These are phyloP conservation scores for Cladophialophora psammophila DNA, from an alignment of 2,329 filamentous ascomycete species.

Conservation along the genomic window DNA sequence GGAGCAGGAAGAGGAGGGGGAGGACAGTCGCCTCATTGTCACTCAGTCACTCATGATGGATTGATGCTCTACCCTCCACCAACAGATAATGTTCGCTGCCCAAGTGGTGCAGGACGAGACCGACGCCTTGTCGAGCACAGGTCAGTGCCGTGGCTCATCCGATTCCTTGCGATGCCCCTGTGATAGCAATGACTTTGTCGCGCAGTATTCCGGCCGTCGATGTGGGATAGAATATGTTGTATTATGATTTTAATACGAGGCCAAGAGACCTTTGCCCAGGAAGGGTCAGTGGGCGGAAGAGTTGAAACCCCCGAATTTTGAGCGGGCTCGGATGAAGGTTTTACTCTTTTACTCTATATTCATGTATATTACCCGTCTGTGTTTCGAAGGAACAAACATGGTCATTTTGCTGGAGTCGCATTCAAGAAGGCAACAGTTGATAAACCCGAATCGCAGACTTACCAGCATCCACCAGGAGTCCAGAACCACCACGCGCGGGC, in stretches of 20 bases:
- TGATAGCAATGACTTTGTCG: conserved; percentile 23
- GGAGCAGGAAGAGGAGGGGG: too few species aligned
- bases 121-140: conserved; percentile 20
- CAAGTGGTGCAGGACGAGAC: conserved; percentile 19
- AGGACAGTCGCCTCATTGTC: too few species aligned
- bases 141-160: conserved; percentile 14
- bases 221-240: background rate
- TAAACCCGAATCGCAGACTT: background rate
- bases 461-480: too few species aligned
- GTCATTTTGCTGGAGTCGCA: background rate
- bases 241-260: background rate
- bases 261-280: background rate
- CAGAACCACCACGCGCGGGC: too few species aligned
- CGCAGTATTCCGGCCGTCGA: conserved; percentile 18
- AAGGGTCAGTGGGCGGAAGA: background rate
- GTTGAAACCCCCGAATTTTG: background rate
- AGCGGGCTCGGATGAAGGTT: background rate
- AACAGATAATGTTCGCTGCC: conserved; percentile 44
- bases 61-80: conserved; percentile 52
- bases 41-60: conserved; percentile 19
- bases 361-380: background rate
- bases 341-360: background rate
- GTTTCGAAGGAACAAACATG: background rate
- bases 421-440: background rate
- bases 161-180: conserved; percentile 18